Evolutionary conservation across 2,329 filamentous ascomycete species (phyloP).

Genomic region (Penicillium oxalicum): DNA sequence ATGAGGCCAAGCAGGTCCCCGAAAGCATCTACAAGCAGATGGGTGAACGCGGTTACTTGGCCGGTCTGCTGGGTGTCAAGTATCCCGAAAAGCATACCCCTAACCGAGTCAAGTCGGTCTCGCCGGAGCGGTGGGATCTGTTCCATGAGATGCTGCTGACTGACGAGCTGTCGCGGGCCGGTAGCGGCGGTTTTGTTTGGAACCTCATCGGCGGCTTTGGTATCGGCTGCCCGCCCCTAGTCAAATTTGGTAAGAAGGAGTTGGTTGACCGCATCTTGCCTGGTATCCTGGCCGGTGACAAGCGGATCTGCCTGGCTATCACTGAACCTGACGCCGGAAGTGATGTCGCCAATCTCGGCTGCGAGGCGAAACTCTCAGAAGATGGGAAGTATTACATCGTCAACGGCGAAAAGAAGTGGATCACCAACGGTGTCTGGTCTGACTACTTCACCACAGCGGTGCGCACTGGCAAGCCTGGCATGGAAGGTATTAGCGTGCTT

Average conservation of each 20-base stretch:
- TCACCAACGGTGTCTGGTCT: conserved; percentile 93
- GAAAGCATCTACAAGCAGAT: conserved; percentile 90
- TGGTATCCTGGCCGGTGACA: conserved; percentile 81
- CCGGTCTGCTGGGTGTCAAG: conserved; percentile 74
- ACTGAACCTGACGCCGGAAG: conserved; percentile 93
- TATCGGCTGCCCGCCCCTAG: conserved; percentile 83
- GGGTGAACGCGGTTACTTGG: conserved; percentile 83
- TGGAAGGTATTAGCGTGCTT: conserved; percentile 86
- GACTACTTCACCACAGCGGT: conserved; percentile 99
- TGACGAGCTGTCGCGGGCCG: conserved; percentile 84
- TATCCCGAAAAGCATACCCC: conserved; percentile 72
- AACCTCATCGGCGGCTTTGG: conserved; percentile 95
- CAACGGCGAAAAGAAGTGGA: conserved; percentile 99
- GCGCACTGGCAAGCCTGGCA: conserved; percentile 77
- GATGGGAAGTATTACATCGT: conserved; percentile 99
- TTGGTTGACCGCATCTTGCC: conserved; percentile 84
- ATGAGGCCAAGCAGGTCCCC: conserved; percentile 87
- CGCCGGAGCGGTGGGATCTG: conserved; percentile 88
- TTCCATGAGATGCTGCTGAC: conserved; percentile 97
- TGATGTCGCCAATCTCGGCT: conserved; percentile 91
- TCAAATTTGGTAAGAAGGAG: conserved; percentile 84
- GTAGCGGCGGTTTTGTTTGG: conserved; percentile 92
- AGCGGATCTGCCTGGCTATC: conserved; percentile 95
- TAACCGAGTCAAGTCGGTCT: conserved; percentile 67
- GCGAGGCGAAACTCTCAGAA: conserved; percentile 88